Evolutionary conservation across 2,329 filamentous ascomycete genomes (phyloP), one percentile per base, ranked within the genome.

Genomic region (Clonostachys byssicola): DNA sequence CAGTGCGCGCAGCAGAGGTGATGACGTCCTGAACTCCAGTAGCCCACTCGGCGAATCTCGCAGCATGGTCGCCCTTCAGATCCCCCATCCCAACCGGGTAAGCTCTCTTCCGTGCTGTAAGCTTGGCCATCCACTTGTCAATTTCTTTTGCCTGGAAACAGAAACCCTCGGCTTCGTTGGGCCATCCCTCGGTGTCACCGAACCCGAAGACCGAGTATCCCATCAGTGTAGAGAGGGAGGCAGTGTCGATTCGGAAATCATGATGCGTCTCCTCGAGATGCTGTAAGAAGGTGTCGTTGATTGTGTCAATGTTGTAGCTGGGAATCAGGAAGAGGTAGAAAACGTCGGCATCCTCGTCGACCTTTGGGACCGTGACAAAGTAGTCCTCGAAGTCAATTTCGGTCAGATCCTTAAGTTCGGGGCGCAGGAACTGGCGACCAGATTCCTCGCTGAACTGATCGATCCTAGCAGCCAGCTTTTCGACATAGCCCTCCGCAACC

Each of bases 51-150:
- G 77, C 67, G 46, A 97, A 65, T 23, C 87, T 75, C 43, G 78
- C 66, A 17, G 74, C 70, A 17, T 83, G 81, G 61, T 94, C 87
- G n/a, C 70, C 76, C 66, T 91, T 95, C 48, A 88, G 80, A 65
- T 97, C 91, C 3, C 88, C 90, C 76, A 92, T 85, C 5, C 94
- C 94, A 7, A 97, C 73, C 0, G 92, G 92, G 58, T 87, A 97
- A 1, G 90, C 92, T 60, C 92, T 78, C 69, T 92, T 96, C 51
- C 86, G 81, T 2, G 81, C 86, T 0, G 92, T 96, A 58, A 99
- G 70, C 62, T 91, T 95, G n/a, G 92, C 91, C 88, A 99, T 89
- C 92, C 94, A 97, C 62, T 84, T 91, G 63, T 99, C 92, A 4
- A 95, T 75, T 55, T 96, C 86, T 59, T 86, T 88, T 2, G 92